These are phyloP conservation scores for Hordeum pubiflorum DNA, from an alignment of 202 grass and related monocot genomes.

Conservation along the genomic window DNA sequence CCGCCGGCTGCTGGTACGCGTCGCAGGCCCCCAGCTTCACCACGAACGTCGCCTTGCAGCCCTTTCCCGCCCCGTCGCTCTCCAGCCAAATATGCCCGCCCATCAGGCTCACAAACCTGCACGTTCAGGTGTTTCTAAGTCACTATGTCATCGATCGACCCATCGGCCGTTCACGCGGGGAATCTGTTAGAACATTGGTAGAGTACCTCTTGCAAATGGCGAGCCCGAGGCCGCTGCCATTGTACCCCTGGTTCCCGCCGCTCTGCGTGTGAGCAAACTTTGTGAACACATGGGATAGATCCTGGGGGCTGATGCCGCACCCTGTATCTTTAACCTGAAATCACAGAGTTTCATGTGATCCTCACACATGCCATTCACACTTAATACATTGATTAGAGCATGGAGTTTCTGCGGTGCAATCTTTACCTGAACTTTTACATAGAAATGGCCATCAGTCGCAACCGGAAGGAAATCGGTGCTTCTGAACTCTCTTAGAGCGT, in stretches of 20 bases:
- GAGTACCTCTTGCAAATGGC: conserved; percentile 51
- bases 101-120: conserved; percentile 54
- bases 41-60: conserved; percentile 48
- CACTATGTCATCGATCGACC: background rate
- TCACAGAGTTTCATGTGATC: background rate
- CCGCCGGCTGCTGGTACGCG: conserved; percentile 35
- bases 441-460: conserved; percentile 44
- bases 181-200: background rate
- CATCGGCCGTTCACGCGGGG: background rate
- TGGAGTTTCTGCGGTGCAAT: background rate
- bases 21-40: conserved; percentile 50
- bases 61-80: conserved; percentile 53
- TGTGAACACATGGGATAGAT: conserved; percentile 69
- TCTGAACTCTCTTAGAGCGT: conserved; percentile 44
- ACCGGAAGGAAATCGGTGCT: conserved; percentile 46
- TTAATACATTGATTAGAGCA: background rate
- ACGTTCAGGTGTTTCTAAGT: background rate
- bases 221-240: conserved; percentile 60
- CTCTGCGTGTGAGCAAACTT: conserved; percentile 66
- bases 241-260: conserved; percentile 43
- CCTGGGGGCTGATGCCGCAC: conserved; percentile 73
- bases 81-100: conserved; percentile 67
- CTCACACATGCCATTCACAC: background rate
- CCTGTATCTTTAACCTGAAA: conserved; percentile 85
- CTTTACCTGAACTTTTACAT: conserved; percentile 52